These are phyloP conservation scores for Straminergon stramineum DNA, from an alignment of 225 moss, liverwort and hornwort species.

Conservation along the genomic window DNA sequence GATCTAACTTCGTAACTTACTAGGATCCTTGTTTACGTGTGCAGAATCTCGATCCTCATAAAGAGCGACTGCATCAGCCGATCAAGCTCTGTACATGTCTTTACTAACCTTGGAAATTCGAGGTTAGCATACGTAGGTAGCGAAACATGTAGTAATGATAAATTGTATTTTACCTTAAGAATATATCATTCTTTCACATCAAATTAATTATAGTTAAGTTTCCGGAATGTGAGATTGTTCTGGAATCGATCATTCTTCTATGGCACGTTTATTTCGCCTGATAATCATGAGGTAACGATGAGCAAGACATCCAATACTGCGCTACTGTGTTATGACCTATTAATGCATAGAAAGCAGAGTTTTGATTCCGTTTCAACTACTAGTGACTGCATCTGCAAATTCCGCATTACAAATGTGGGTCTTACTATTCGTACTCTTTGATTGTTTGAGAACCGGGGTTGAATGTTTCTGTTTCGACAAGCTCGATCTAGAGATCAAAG, in stretches of 20 bases:
- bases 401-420: background rate
- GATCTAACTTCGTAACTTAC: background rate
- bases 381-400: background rate
- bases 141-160: background rate
- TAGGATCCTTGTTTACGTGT: background rate
- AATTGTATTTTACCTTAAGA: constrained; percentile 4
- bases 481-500: background rate
- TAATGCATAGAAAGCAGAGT: background rate
- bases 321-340: background rate
- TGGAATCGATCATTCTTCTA: background rate
- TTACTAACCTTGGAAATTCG: background rate
- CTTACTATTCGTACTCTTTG: background rate
- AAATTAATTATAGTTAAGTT: background rate
- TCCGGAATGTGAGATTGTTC: background rate
- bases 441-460: background rate
- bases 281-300: background rate
- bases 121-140: constrained; percentile 5
- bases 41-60: constrained; percentile 4
- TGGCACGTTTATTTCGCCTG: no score
- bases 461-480: background rate
- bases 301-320: background rate
- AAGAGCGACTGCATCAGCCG: background rate
- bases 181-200: constrained; percentile 14
- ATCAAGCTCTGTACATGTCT: constrained; percentile 3
- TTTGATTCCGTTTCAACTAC: background rate